These are phyloP conservation scores for Vachellia pachyceras DNA, from an alignment of 306 rosid genomes.

Conservation along the genomic window DNA sequence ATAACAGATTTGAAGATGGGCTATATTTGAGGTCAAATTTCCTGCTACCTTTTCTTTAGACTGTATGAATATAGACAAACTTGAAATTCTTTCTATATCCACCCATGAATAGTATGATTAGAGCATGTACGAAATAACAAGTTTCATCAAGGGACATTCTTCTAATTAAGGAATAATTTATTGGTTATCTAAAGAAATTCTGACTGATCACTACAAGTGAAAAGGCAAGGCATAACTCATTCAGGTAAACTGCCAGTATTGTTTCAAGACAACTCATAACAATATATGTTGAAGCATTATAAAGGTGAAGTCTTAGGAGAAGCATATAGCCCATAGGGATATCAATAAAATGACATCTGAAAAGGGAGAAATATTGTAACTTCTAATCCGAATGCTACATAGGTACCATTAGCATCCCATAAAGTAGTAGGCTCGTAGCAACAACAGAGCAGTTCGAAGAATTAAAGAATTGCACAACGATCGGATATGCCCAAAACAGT, in stretches of 20 bases:
- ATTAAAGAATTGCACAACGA: neutral
- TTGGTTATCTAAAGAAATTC: neutral
- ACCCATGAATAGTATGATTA: neutral
- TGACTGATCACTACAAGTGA: neutral
- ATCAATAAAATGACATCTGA: neutral
- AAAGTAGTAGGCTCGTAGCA: neutral
- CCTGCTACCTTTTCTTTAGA: neutral
- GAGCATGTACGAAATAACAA: neutral
- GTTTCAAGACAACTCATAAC: neutral
- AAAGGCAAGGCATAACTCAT: neutral
- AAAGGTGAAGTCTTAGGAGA: slow-evolving; percentile 2
- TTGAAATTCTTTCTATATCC: neutral
- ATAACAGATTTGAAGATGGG: too few species aligned
- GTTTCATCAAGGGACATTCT: neutral
- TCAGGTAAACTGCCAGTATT: neutral
- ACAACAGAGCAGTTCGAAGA: neutral
- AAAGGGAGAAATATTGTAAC: neutral
- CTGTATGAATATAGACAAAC: neutral
- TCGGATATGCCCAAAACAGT: neutral
- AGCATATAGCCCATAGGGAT: neutral
- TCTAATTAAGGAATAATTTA: neutral
- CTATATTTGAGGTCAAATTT: neutral
- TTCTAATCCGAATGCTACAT: neutral
- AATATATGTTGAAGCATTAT: slow-evolving; percentile 6
- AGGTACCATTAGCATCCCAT: neutral